A percentile compares a stretch with the other conserved stretches of the same genome.
phyloP scores from a whole-genome alignment of 768 basidiomycete genomes.

The Lactifluus subvellereus region DNA sequence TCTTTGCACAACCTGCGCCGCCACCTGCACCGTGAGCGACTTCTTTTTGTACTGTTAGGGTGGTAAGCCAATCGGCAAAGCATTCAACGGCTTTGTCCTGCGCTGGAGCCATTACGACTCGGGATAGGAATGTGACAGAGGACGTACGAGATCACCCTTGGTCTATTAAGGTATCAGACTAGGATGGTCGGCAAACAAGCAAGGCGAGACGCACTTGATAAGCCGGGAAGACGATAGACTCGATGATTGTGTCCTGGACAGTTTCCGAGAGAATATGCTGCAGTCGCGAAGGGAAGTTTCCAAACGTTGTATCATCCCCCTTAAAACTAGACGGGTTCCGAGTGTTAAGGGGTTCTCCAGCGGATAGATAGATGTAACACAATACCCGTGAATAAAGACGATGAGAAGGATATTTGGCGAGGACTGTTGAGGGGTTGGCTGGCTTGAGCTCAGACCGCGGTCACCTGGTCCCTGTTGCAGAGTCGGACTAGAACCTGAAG shows the following conservation, averaged over 20 bases:
- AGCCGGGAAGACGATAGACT: slow-evolving; percentile 79
- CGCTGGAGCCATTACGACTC: slow-evolving; percentile 1
- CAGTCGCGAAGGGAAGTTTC: slow-evolving; percentile 71
- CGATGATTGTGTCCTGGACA: slow-evolving; percentile 48
- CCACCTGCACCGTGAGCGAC: slow-evolving; percentile 68
- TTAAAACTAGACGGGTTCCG: slow-evolving; percentile 38
- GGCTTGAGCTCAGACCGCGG: neutral
- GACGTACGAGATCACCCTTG: slow-evolving; percentile 78
- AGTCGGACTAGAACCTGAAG: neutral
- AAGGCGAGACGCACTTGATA: slow-evolving; percentile 59
- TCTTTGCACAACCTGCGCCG: slow-evolving; percentile 63
- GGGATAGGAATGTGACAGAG: neutral
- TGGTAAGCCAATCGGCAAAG: slow-evolving; percentile 91
- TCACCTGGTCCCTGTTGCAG: neutral
- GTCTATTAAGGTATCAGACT: slow-evolving; percentile 44
- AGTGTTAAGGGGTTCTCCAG: neutral
- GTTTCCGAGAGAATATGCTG: slow-evolving; percentile 70
- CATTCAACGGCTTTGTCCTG: slow-evolving; percentile 55
- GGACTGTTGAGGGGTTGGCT: slow-evolving; percentile 5
- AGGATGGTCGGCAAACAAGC: neutral
- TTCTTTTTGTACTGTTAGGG: slow-evolving; percentile 80
- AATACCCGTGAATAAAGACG: slow-evolving; percentile 74
- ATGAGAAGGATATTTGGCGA: slow-evolving; percentile 51
- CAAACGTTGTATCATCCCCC: slow-evolving; percentile 66
- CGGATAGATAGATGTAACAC: slow-evolving; percentile 29